Evolutionary conservation across 768 basidiomycete genomes (phyloP).

Genomic region (Tylopilus cervinicoccineus): DNA sequence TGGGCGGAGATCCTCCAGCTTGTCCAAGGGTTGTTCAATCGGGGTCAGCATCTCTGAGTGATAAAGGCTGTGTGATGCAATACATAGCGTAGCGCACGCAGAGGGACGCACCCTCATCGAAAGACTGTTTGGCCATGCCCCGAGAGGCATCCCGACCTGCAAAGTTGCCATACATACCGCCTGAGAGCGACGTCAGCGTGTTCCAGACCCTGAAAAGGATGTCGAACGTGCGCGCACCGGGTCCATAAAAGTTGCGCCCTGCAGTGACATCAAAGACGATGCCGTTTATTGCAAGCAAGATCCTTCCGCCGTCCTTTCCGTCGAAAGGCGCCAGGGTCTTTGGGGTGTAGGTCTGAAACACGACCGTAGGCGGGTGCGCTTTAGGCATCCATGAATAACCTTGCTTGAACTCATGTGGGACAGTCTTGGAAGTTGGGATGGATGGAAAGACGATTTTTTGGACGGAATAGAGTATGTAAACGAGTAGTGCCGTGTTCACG

Average conservation of each 20-base stretch:
- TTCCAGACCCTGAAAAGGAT: not conserved
- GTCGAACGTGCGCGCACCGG: slow-evolving; percentile 53
- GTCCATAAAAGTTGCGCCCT: slow-evolving; percentile 92
- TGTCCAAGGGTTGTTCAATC: slow-evolving; percentile 81
- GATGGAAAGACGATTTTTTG: slow-evolving; percentile 73
- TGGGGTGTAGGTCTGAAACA: slow-evolving; percentile 78
- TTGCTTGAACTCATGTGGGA: slow-evolving; percentile 70
- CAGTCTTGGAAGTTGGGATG: slow-evolving; percentile 41
- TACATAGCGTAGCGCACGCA: not conserved
- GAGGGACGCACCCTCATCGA: slow-evolving; percentile 69
- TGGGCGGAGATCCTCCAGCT: slow-evolving; percentile 68
- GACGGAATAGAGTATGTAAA: slow-evolving; percentile 76
- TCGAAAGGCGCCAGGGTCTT: slow-evolving; percentile 66
- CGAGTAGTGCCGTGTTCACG: slow-evolving; percentile 70
- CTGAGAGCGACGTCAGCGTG: slow-evolving; percentile 37
- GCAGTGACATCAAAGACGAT: slow-evolving; percentile 91
- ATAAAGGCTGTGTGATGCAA: not conserved
- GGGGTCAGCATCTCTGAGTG: slow-evolving; percentile 83
- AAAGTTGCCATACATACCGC: slow-evolving; percentile 96
- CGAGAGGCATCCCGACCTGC: slow-evolving; percentile 94
- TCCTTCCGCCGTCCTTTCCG: slow-evolving; percentile 62
- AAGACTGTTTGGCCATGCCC: slow-evolving; percentile 98
- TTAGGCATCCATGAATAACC: slow-evolving; percentile 94
- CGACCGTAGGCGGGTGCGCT: slow-evolving; percentile 69
- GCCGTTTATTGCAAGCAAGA: slow-evolving; percentile 82